Conservation (phyloP, 345 rosid species). For the Pseudoturritis turrita region DNA sequence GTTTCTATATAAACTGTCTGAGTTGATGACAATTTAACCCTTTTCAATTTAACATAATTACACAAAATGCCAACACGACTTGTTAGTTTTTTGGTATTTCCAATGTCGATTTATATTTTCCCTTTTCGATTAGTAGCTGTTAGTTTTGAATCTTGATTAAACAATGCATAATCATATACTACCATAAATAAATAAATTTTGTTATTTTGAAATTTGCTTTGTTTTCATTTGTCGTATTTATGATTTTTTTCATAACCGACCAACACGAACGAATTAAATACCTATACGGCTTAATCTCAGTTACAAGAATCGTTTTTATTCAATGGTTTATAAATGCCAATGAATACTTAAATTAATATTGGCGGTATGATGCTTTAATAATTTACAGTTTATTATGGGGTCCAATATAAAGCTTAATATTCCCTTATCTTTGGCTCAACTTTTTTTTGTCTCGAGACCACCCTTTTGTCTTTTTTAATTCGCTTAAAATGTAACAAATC, state of each 20-base stretch:
- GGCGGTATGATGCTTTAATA: slow-evolving; percentile 30
- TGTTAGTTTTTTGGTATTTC: slow-evolving; percentile 23
- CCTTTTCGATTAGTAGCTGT: neutral
- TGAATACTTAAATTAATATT: neutral
- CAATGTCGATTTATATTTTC: slow-evolving; percentile 14
- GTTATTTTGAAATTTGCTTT: neutral
- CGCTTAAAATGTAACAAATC: neutral
- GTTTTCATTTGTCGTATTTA: neutral
- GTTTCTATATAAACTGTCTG: slow-evolving; percentile 2
- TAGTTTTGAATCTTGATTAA: neutral
- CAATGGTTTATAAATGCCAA: neutral
- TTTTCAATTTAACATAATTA: slow-evolving; percentile 13
- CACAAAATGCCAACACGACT: slow-evolving; percentile 27
- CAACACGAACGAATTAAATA: neutral
- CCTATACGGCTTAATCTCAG: neutral
- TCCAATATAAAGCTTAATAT: slow-evolving; percentile 33
- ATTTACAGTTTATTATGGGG: slow-evolving; percentile 29
- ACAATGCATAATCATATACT: slow-evolving; percentile 6
- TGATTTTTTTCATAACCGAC: neutral
- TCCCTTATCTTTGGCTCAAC: slow-evolving; percentile 28
- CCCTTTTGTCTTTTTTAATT: slow-evolving; percentile 2
- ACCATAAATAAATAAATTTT: neutral
- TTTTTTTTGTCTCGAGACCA: slow-evolving; percentile 30
- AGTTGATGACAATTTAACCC: slow-evolving; percentile 19
- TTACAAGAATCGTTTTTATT: neutral